phyloP scores from a whole-genome alignment of 2,329 filamentous ascomycete genomes.

The Fusarium sacchari region DNA sequence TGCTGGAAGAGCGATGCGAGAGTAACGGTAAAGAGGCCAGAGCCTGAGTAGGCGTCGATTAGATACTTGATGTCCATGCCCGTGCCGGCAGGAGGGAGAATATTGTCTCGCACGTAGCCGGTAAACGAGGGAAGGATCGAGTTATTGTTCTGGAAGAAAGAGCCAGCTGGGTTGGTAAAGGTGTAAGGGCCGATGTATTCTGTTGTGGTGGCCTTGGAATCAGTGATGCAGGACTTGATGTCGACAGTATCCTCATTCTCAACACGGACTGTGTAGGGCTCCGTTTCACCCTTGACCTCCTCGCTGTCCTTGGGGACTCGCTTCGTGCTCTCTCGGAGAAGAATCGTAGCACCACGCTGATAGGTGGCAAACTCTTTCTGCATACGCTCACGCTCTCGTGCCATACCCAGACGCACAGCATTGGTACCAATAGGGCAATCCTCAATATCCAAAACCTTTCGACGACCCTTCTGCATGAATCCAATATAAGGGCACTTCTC shows the following conservation, averaged over 20 bases:
- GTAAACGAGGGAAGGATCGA: conserved; percentile 91
- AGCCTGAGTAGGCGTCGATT: conserved; percentile 97
- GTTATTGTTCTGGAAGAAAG: conserved; percentile 99
- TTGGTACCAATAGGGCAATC: conserved; percentile 96
- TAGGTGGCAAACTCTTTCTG: conserved; percentile 75
- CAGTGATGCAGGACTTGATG: conserved; percentile 88
- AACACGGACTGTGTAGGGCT: conserved; percentile 54
- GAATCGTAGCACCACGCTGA: conserved; percentile 83
- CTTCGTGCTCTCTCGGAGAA: conserved; percentile 86
- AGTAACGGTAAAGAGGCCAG: conserved; percentile 95
- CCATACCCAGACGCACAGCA: conserved; percentile 82
- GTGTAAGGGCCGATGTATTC: conserved; percentile 88
- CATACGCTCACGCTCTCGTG: conserved; percentile 80
- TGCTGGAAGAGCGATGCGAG: conserved; percentile 86
- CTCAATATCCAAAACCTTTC: conserved; percentile 89
- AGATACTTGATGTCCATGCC: conserved; percentile 75
- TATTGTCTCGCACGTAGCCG: conserved; percentile 83
- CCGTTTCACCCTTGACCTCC: conserved; percentile 42
- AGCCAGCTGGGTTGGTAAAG: conserved; percentile 91
- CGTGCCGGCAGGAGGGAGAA: conserved; percentile 64
- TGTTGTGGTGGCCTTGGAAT: conserved; percentile 82
- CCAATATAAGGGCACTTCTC: conserved; percentile 80
- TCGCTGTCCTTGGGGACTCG: conserved; percentile 66
- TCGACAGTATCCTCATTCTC: conserved; percentile 71
- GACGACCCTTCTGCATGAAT: conserved; percentile 87